phyloP scores from a whole-genome alignment of 1,284 basidiomycete species.

The Farysia itapuensis region DNA sequence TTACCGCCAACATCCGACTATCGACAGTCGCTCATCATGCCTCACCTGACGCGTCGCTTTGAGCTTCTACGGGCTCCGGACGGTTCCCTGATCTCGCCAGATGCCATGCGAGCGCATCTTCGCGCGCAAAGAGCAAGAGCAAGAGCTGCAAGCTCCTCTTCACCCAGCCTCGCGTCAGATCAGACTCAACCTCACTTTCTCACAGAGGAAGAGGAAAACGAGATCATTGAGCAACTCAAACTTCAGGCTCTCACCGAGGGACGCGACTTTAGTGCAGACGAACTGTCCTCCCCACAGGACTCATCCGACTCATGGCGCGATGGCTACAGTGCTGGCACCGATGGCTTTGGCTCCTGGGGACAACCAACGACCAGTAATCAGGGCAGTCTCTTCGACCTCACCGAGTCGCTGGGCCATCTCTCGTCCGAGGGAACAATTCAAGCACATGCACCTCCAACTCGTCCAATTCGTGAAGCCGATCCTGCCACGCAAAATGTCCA shows the following conservation, averaged over 20 bases:
- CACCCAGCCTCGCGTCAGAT: constrained; percentile 9
- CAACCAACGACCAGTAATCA: constrained; percentile 1
- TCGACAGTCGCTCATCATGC: constrained; percentile 54
- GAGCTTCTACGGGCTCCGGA: constrained; percentile 48
- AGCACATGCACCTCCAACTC: constrained; percentile 1
- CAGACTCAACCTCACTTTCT: constrained; percentile 30
- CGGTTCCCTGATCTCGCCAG: constrained; percentile 48
- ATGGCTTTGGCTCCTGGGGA: constrained; percentile 46
- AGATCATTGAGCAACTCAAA: constrained; percentile 51
- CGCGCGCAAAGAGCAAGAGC: constrained; percentile 49
- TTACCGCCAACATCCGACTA: constrained; percentile 41
- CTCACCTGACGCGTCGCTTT: constrained; percentile 52
- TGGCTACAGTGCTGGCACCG: constrained; percentile 36
- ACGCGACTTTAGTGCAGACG: constrained; percentile 24
- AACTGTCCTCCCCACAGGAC: not conserved
- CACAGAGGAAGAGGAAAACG: constrained; percentile 54
- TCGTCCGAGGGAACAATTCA: not conserved
- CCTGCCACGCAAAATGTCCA: too few species aligned
- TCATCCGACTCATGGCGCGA: constrained; percentile 15
- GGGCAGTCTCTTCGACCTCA: constrained; percentile 16
- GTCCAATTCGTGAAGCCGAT: not conserved
- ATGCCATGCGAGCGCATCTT: constrained; percentile 52
- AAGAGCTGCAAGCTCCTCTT: constrained; percentile 29
- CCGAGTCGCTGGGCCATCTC: constrained; percentile 32
- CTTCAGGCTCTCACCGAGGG: constrained; percentile 32